Conservation (phyloP, 371 early-diverging fungal genomes). For the Apophysomyces sp. region DNA sequence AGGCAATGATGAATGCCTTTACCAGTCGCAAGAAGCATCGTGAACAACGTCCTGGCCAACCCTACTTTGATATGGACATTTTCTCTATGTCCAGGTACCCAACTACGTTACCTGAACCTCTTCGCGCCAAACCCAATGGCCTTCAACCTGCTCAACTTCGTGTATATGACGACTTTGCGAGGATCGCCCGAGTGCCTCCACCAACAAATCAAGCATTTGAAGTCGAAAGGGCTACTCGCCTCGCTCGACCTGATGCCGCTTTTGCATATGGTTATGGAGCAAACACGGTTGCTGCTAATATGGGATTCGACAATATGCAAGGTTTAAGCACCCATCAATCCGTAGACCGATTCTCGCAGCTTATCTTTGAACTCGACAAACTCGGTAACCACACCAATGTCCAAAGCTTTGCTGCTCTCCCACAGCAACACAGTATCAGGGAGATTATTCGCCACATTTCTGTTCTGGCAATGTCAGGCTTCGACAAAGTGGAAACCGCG, state of each 20-base stretch:
- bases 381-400: conserved; percentile 55
- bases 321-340: conserved; percentile 50
- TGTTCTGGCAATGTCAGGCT: conserved; percentile 61
- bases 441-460: conserved; percentile 71
- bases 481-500: conserved; percentile 75
- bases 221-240: background rate
- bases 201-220: conserved; percentile 8
- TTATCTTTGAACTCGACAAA: conserved; percentile 77
- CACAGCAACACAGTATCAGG: conserved; percentile 78
- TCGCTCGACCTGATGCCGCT: conserved; percentile 8
- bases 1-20: conserved; percentile 67
- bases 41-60: conserved; percentile 83
- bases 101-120: conserved; percentile 78
- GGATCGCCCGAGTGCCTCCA: conserved; percentile 43
- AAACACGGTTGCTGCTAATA: background rate
- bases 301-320: conserved; percentile 3
- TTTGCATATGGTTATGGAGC: conserved; percentile 10
- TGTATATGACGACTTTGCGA: conserved; percentile 75
- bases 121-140: conserved; percentile 81
- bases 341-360: conserved; percentile 68
- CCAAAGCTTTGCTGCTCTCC: conserved; percentile 64
- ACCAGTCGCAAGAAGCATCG: conserved; percentile 80
- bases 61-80: conserved; percentile 84
- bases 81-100: conserved; percentile 76
- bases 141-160: conserved; percentile 75